Base-by-base conservation (phyloP, 176 grass and related monocot species). In the Coix lacrymajobi region DNA sequence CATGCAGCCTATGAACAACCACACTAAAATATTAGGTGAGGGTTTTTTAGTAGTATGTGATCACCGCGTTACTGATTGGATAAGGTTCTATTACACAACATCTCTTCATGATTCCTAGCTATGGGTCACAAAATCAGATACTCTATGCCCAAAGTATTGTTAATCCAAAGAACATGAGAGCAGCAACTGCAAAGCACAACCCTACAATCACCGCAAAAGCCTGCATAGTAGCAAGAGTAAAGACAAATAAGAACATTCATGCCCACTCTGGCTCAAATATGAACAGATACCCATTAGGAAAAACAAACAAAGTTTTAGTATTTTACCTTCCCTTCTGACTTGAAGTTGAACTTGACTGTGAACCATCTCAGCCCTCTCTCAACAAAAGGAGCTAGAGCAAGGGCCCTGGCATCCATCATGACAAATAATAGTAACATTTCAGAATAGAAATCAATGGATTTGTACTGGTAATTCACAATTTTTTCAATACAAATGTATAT, bases 331-430 rank as follows among this genome's bases (percentile, higher is more conserved):
- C 87, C 88, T 86, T 93, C 81, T 36, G 96, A 98, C 71, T 91
- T 58, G 44, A 95, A 98, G 29, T 91, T 91, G 62, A 95, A 95
- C 87, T 86, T 94, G 79, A 91, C 33, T 38, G 92, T 98, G 88
- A 98, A 98, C 96, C 96, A 95, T 85, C 82, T 89, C 69, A 98
- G 67, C 62, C 92, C 92, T 88, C 78, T 92, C 19, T 91, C 96
- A 49, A 93, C 96, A 83, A 93, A 89, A 82, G 96, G 96, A 90
- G 96, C 96, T 61, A 98, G 52, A 44, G 90, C 92, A 76, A 98
- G 84, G 8, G 96, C 96, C 68, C 96, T 98, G 69, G 5, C 39
- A 48, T 40, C 79, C 11, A 81, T 56, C 32, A 69, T 83, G 81
- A 13, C 64, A 43, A 16, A 79, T 73, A 83, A 7, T 58, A 51